phyloP scores from a whole-genome alignment of 2,329 filamentous ascomycete species.

The Claviceps fusiformis region DNA sequence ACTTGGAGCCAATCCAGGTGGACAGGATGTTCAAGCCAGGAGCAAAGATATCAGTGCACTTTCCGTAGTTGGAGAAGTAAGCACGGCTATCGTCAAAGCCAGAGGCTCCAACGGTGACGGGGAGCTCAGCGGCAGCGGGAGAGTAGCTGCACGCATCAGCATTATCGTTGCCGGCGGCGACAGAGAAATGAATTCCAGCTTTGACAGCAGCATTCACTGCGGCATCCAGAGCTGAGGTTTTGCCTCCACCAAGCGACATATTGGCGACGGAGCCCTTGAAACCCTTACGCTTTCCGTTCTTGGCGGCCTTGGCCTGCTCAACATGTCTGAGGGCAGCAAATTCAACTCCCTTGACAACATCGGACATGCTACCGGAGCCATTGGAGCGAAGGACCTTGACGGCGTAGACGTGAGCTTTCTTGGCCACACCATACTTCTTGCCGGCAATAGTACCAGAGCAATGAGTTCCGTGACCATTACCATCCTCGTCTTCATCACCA shows the following conservation, averaged over 20 bases:
- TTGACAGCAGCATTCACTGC: slow-evolving; percentile 89
- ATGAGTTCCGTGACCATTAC: slow-evolving; percentile 97
- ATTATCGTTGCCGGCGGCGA: slow-evolving; percentile 97
- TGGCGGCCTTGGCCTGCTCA: slow-evolving; percentile 62
- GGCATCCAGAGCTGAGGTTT: slow-evolving; percentile 79
- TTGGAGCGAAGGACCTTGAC: slow-evolving; percentile 98
- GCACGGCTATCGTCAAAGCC: slow-evolving; percentile 89
- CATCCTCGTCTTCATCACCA: slow-evolving; percentile 76
- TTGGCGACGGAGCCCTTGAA: slow-evolving; percentile 99
- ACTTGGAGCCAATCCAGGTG: slow-evolving; percentile 95
- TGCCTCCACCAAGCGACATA: slow-evolving; percentile 98
- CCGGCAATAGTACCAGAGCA: slow-evolving; percentile 96
- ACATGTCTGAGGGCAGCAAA: slow-evolving; percentile 74
- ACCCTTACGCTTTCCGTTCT: slow-evolving; percentile 81
- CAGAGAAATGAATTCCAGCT: slow-evolving; percentile 90
- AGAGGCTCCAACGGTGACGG: slow-evolving; percentile 91
- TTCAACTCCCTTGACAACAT: slow-evolving; percentile 97
- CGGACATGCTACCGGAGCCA: slow-evolving; percentile 95
- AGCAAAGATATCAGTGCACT: slow-evolving; percentile 98
- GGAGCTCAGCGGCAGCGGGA: slow-evolving; percentile 79
- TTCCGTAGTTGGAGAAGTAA: slow-evolving; percentile 99
- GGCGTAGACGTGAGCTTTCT: slow-evolving; percentile 93
- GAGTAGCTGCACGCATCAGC: slow-evolving; percentile 99
- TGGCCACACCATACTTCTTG: slow-evolving; percentile 98
- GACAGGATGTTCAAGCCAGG: slow-evolving; percentile 94